Evolutionary conservation across 1,139 yeast genomes (phyloP), one percentile per base, ranked within the genome.

Genomic region (Blastobotrys aristatus): DNA sequence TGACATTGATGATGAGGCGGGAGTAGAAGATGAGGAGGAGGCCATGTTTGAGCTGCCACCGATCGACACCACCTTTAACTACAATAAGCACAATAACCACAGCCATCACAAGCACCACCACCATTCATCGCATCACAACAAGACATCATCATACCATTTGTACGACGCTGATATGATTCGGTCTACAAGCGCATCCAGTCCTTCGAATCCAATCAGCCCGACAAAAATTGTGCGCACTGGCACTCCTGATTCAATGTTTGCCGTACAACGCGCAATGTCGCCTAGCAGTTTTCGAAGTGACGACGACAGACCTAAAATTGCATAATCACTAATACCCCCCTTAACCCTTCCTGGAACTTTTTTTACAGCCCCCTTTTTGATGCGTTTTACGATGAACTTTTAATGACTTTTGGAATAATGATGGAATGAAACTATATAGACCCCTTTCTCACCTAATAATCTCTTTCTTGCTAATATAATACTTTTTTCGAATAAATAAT

Each of bases 151-250:
- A 34, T 47, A 47, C 32, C 50, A 47, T 29, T 37, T 45, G 29
- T 45, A 45, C 35, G 48, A 45, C 27, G 40, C 36, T 11, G 57
- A 56, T 38, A 50, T 56, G 36, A 43, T 43, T 20, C 50, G 57
- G 24, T 49, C 58, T 29, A 57, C 59, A 7, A 53, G 57, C 14
- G 59, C 59, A 4, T 56, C 59, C 4, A 47, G 54, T 10, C 57
- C 58, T 0, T 36, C 36, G 8, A 26, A 45, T 32, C 48, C 48
- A 17, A 41, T 45, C 34, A 40, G 44, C 24, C 48, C 48, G n/a
- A 40, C 48, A 16, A 43, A 43, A 24, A 36, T 43, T 29, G 18
- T 17, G 13, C 18, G 46, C 14, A 11, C 41, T n/a, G 36, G 37
- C n/a, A 43, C 46, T 13, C 46, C 46, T 3, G 46, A 43, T 24